These are phyloP conservation scores for Fraxinus greggii DNA, from an alignment of 305 asterid genomes.

Conservation along the genomic window DNA sequence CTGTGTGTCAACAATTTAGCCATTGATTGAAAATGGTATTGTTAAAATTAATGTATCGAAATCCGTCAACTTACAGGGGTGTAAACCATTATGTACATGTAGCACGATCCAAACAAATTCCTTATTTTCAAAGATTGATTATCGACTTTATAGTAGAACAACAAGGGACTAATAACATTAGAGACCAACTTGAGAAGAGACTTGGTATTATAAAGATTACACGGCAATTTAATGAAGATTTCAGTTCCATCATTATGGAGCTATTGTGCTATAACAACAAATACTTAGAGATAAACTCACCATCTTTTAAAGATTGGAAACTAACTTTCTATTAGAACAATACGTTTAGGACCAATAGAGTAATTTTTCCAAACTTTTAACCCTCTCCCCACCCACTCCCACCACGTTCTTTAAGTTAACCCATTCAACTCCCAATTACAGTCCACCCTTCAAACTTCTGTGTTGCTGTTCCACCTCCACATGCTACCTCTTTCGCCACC, in stretches of 20 bases:
- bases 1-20: too few species aligned
- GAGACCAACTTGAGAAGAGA: not conserved
- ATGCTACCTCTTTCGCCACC: conserved; percentile 20
- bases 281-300: not conserved
- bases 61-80: too few species aligned
- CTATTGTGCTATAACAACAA: not conserved
- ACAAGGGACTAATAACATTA: too few species aligned
- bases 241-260: not conserved
- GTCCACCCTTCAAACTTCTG: not conserved
- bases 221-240: not conserved
- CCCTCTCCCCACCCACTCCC: conserved; percentile 9
- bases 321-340: not conserved
- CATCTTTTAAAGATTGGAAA: not conserved
- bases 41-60: too few species aligned
- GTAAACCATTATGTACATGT: too few species aligned
- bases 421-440: not conserved
- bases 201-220: too few species aligned
- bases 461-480: conserved; percentile 18
- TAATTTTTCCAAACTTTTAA: not conserved
- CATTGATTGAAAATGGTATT: too few species aligned
- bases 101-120: too few species aligned
- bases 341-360: not conserved
- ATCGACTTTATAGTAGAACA: not conserved
- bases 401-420: not conserved
- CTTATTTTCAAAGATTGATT: not conserved